Evolutionary conservation across 163 green algal genomes (phyloP).

Genomic region (Volvox carteri): DNA sequence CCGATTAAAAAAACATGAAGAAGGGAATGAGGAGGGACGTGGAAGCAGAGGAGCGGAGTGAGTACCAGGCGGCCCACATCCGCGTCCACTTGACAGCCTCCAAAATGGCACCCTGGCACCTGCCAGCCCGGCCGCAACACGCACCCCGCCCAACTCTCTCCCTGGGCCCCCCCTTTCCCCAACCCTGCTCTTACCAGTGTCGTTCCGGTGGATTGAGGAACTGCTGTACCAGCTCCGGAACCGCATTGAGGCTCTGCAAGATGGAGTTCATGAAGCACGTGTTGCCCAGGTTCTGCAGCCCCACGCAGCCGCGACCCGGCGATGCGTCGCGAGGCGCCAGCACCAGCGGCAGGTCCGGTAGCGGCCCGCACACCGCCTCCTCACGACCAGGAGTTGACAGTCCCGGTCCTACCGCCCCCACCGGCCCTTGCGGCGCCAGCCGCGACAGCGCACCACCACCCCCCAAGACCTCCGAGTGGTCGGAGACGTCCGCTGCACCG

Average conservation of each 20-base stretch:
- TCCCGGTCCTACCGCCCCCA: not conserved
- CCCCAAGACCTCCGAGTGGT: not conserved
- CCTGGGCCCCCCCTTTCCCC: no score
- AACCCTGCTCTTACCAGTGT: slow-evolving; percentile 7
- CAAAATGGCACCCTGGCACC: no score
- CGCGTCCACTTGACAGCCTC: no score
- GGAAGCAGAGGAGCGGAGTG: no score
- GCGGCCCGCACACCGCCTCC: slow-evolving; percentile 23
- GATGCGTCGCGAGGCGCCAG: slow-evolving; percentile 16
- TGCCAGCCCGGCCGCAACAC: no score
- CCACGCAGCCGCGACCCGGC: slow-evolving; percentile 67
- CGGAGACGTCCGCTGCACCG: no score
- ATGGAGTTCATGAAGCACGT: slow-evolving; percentile 94
- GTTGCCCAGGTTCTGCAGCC: slow-evolving; percentile 93
- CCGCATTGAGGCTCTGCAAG: slow-evolving; percentile 87
- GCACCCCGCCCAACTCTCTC: no score
- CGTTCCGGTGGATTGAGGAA: slow-evolving; percentile 7
- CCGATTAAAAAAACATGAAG: no score
- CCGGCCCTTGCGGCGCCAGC: not conserved
- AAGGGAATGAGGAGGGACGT: no score
- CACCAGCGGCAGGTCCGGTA: slow-evolving; percentile 47
- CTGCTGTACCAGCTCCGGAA: slow-evolving; percentile 78
- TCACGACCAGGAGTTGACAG: no score
- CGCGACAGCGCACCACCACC: not conserved
- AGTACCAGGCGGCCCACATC: no score